phyloP scores from a whole-genome alignment of 306 rosid genomes.

The Clitoria ternatea region DNA sequence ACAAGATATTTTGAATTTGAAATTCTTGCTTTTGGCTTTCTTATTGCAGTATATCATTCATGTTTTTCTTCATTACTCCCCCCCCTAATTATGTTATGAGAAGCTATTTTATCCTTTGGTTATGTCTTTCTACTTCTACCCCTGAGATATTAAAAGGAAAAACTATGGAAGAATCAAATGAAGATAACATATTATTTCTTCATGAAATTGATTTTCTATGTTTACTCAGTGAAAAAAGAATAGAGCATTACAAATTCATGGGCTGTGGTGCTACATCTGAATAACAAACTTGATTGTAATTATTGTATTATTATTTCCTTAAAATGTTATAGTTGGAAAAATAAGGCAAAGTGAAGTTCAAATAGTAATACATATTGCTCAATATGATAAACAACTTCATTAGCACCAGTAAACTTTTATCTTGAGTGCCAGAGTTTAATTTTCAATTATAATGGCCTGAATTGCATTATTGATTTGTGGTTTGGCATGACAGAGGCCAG shows the following conservation, averaged over 20 bases:
- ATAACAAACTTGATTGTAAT: neutral
- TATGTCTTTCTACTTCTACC: neutral
- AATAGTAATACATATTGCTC: no score
- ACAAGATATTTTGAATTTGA: neutral
- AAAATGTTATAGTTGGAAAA: neutral
- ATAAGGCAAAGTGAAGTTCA: neutral
- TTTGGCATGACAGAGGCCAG: conserved; percentile 54
- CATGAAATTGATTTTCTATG: no score
- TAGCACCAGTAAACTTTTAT: neutral
- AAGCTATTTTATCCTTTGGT: no score
- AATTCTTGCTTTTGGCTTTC: neutral
- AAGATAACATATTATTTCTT: neutral
- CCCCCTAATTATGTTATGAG: neutral
- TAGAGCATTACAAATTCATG: neutral
- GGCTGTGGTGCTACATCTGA: neutral
- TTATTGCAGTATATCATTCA: neutral
- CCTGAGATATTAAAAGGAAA: neutral
- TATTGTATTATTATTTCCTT: conserved; percentile 1
- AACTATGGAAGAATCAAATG: neutral
- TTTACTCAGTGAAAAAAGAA: no score
- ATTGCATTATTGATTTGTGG: neutral
- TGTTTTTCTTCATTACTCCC: neutral
- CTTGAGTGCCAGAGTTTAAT: neutral
- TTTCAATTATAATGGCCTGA: conserved; percentile 3
- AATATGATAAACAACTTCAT: neutral